Percentiles rank a stretch among this genome's conserved stretches.
Evolutionary conservation across 202 grass and related monocot species (phyloP).

Genomic region (Schoenoplectus tabernaemontani): DNA sequence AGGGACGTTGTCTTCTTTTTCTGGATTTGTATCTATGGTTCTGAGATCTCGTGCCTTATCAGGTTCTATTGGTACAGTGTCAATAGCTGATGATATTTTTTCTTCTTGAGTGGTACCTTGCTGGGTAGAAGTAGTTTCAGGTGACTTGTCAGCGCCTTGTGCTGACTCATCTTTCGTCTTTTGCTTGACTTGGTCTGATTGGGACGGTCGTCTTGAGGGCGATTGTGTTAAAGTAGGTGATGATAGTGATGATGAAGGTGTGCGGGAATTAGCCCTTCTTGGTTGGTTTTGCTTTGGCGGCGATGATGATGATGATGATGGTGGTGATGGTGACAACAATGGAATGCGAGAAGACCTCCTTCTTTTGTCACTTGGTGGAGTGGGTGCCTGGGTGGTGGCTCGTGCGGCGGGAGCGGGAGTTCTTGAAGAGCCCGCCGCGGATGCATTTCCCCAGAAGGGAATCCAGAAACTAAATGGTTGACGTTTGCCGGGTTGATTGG

Average conservation of each 20-base stretch:
- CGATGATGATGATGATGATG: background rate
- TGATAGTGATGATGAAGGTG: background rate
- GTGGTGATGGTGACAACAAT: background rate
- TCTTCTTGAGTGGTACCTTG: background rate
- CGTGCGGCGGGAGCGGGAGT: background rate
- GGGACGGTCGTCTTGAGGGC: conserved; percentile 24
- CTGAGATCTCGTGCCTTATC: background rate
- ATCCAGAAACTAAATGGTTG: conserved; percentile 18
- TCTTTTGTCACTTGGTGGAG: background rate
- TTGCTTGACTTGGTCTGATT: background rate
- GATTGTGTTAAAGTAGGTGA: conserved; percentile 1
- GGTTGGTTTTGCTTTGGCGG: conserved; percentile 14
- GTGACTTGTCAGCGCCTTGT: conserved; percentile 3
- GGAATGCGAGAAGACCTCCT: background rate
- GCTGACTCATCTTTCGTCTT: background rate
- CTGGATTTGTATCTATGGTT: background rate
- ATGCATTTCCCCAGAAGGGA: conserved; percentile 2
- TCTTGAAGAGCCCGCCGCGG: background rate
- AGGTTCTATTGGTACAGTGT: background rate
- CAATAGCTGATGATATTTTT: conserved; percentile 8
- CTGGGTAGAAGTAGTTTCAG: conserved; percentile 23
- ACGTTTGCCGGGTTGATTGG: conserved; percentile 5
- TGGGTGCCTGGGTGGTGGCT: background rate
- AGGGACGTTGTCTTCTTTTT: background rate
- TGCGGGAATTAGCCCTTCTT: conserved; percentile 11